Base-by-base conservation (phyloP, 108 stramenopile genomes). In the Discostella pseudostelligera region DNA sequence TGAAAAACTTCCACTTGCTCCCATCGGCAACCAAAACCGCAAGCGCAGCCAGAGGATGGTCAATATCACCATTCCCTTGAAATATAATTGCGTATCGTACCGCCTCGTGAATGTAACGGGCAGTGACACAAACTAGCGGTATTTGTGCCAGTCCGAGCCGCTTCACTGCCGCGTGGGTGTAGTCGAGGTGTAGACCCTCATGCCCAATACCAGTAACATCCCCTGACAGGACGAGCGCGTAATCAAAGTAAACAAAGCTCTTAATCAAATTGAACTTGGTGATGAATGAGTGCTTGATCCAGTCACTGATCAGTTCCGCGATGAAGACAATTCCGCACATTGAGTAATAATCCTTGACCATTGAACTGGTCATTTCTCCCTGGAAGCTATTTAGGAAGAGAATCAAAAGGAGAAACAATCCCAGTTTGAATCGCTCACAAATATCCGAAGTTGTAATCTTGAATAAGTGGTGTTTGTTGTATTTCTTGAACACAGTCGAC, bases 401-500 rank as follows among this genome's bases (percentile, higher is more conserved):
- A 24, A 91, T 84, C 47, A 95, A 80, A 0, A 82, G 50, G 20
- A 94, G 73, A 65, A 94, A 89, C 40, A 92, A 47, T n/a, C 78
- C 83, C 59, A 95, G 69, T 74, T 97, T 93, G 82, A 92, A 88
- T 16, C 92, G 82, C 54, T 94, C 89, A 57, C 88, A 89, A 45
- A 92, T 87, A 78, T 92, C 90, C 42, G 83, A 79, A 47, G 95
- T 93, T 9, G 94, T 82, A 29, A 98, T 90, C 65, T 99, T 97
- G 83, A 99, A 99, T 4, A 99, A 79, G 67, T 88, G 94, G 35
- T 95, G 83, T 66, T 92, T 86, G 82, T 96, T 96, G 83, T 97
- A 98, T 65, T 97, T 98, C 84, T 99, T 99, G 84, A 99, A 98
- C 14, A 99, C 99, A n/a, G 87, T 85, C 25, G 70, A 66, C 79